Base-by-base conservation (phyloP, 2,329 filamentous ascomycete species). In the Cercospora sesami region DNA sequence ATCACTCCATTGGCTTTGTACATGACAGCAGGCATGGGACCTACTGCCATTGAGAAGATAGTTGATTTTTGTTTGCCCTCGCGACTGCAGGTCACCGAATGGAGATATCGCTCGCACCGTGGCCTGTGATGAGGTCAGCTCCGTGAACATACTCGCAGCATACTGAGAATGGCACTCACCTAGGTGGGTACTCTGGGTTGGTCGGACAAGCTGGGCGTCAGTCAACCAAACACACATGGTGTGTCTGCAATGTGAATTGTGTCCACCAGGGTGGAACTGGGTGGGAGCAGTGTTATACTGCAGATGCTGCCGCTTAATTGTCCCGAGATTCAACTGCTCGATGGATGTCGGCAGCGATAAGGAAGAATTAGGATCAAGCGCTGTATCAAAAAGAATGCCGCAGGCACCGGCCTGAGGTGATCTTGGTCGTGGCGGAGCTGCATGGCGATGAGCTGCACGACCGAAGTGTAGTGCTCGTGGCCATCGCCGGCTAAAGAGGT, bases 31-130 rank as follows among this genome's bases (percentile, higher is more conserved):
- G 69, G 64, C 66, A 67, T 67, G 60, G 59, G 26, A 59, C 64
- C 66, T 33, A 63, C 67, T 60, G 67, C 63, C 68, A 69, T 69
- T 57, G 33, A 51, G 64, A 53, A 59, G 45, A 58, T 30, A 23
- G 31, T 31, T 65, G 62, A 68, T 39, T 63, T 63, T 42, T 31
- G 57, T 57, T 31, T 65, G 65, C 66, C 63, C 66, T 70, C 65
- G 66, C 66, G 64, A 69, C 69, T 70, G 69, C 66, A 48, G 61
- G 71, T 76, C 75, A 76, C 72, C 75, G 68, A 60, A 76, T 76
- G 42, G 73, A 76, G 69, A 76, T 76, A 69, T 76, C 75, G 71
- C 73, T 68, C 58, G 75, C 75, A 68, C 74, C 74, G 74, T 76
- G 74, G 55, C 74, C 74, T 73, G 66, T 30, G n/a, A 61, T 39